These are phyloP conservation scores for Stagonosporopsis chrysanthemi DNA, from an alignment of 2,329 filamentous ascomycete genomes.

Conservation along the genomic window DNA sequence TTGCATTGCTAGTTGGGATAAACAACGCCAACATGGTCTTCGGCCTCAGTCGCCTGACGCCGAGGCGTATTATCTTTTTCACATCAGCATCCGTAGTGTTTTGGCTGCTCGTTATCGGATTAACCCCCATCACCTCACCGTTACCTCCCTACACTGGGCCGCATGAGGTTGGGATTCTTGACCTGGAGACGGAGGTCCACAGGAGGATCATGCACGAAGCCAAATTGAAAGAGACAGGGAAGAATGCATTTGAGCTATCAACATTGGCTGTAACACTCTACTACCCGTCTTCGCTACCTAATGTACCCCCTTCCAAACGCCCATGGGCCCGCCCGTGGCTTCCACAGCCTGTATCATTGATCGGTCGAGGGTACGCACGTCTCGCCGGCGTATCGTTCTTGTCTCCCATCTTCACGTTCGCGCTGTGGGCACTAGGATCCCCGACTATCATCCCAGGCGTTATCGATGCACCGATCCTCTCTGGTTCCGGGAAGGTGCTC, in stretches of 20 bases:
- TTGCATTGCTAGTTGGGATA: neutral
- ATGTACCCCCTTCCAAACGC: slow-evolving; percentile 29
- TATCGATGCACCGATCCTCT: slow-evolving; percentile 53
- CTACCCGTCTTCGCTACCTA: slow-evolving; percentile 51
- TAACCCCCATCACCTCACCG: slow-evolving; percentile 53
- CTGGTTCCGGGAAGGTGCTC: slow-evolving; percentile 29
- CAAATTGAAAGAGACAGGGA: slow-evolving; percentile 48
- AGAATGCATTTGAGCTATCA: slow-evolving; percentile 54
- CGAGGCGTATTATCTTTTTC: slow-evolving; percentile 35
- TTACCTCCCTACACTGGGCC: slow-evolving; percentile 54
- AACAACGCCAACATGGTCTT: slow-evolving; percentile 29
- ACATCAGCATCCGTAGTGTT: slow-evolving; percentile 41
- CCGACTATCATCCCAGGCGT: slow-evolving; percentile 53
- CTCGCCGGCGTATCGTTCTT: slow-evolving; percentile 51
- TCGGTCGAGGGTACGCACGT: slow-evolving; percentile 55
- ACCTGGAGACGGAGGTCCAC: slow-evolving; percentile 52
- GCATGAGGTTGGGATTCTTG: slow-evolving; percentile 54
- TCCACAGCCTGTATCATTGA: slow-evolving; percentile 53
- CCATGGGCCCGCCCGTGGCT: slow-evolving; percentile 54
- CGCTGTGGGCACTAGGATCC: slow-evolving; percentile 53
- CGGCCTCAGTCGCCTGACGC: slow-evolving; percentile 31
- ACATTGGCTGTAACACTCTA: slow-evolving; percentile 57
- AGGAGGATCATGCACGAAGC: slow-evolving; percentile 47
- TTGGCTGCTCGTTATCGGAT: slow-evolving; percentile 48
- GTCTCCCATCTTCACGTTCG: slow-evolving; percentile 50